These are phyloP conservation scores for Jacaranda copaia DNA, from an alignment of 257 asterid genomes.

Conservation along the genomic window DNA sequence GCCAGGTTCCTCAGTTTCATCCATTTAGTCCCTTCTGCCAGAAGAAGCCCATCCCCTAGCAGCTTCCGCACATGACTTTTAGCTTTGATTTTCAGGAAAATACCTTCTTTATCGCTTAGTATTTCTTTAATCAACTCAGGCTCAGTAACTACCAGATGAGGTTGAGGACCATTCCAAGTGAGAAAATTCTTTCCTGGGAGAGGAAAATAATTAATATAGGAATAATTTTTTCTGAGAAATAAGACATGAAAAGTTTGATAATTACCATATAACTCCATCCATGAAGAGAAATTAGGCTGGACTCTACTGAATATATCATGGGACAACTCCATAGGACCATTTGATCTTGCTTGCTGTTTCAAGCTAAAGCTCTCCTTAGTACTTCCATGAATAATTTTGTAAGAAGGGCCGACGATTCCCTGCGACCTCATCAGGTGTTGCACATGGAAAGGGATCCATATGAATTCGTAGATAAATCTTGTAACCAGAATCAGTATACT, in stretches of 20 bases:
- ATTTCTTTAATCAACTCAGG: too few relatives aligned
- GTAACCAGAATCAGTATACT: conserved; percentile 33
- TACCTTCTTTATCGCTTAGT: conserved; percentile 42
- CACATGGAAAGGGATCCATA: conserved; percentile 54
- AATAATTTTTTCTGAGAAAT: neutral
- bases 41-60: too few relatives aligned
- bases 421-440: conserved; percentile 48
- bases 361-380: conserved; percentile 54
- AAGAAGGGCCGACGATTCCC: conserved; percentile 62
- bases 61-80: too few relatives aligned
- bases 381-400: conserved; percentile 54
- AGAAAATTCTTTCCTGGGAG: conserved; percentile 53
- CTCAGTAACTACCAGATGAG: too few relatives aligned
- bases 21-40: too few relatives aligned
- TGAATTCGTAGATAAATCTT: conserved; percentile 47
- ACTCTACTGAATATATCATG: conserved; percentile 59
- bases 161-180: neutral
- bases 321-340: conserved; percentile 57
- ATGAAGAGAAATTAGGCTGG: conserved; percentile 51
- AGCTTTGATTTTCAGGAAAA: conserved; percentile 35
- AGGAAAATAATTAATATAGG: neutral
- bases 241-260: neutral
- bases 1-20: too few relatives aligned
- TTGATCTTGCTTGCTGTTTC: conserved; percentile 44
- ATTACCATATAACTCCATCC: conserved; percentile 62